A percentile compares a stretch with the other conserved stretches of the same genome.
Conservation (phyloP, 306 rosid genomes). For the Lablab purpureus region DNA sequence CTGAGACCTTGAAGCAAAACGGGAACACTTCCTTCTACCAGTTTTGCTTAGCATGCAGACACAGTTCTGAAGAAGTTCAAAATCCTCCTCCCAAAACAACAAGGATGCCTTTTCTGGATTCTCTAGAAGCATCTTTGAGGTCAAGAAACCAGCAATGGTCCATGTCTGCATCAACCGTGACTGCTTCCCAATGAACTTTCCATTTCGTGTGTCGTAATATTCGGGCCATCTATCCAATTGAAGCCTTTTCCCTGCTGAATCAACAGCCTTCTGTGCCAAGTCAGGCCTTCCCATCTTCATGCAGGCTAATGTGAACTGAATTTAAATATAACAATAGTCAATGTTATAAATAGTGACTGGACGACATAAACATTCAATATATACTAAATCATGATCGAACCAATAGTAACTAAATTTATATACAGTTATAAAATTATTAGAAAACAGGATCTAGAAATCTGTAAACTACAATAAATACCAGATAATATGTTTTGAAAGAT, state of each 20-base stretch:
- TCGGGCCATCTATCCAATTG: slow-evolving; percentile 85
- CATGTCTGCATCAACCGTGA: slow-evolving; percentile 85
- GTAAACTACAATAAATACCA: too few relatives aligned
- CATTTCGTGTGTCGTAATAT: slow-evolving; percentile 86
- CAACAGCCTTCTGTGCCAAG: slow-evolving; percentile 82
- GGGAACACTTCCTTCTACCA: slow-evolving; percentile 80
- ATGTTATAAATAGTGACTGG: background rate
- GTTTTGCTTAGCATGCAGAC: slow-evolving; percentile 84
- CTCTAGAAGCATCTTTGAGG: slow-evolving; percentile 85
- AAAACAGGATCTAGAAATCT: too few relatives aligned
- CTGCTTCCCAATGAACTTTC: slow-evolving; percentile 91
- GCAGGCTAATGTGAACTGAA: slow-evolving; percentile 95
- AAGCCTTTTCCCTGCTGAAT: slow-evolving; percentile 82
- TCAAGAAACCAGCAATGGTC: slow-evolving; percentile 91
- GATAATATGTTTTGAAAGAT: too few relatives aligned
- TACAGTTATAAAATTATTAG: too few relatives aligned
- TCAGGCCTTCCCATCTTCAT: slow-evolving; percentile 92
- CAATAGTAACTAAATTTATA: too few relatives aligned
- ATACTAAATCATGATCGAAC: too few relatives aligned
- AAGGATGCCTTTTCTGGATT: slow-evolving; percentile 88
- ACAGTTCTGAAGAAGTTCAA: slow-evolving; percentile 90
- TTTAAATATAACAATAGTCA: background rate
- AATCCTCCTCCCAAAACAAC: slow-evolving; percentile 95
- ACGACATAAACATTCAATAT: background rate
- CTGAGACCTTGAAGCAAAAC: slow-evolving; percentile 83